Base-by-base conservation (phyloP, 805 yeast species). In the Candida railenensis region DNA sequence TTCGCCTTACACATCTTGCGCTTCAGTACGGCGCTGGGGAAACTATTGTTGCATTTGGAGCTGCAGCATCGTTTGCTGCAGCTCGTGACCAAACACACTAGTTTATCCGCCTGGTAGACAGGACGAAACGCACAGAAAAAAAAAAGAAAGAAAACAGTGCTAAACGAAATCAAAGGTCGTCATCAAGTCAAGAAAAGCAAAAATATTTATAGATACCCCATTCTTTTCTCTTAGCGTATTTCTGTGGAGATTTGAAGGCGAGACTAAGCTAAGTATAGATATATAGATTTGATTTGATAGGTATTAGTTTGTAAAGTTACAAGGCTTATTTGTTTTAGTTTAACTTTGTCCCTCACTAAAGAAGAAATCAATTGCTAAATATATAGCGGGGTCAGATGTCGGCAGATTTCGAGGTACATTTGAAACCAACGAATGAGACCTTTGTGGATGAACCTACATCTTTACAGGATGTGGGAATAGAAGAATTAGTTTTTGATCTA, bases 381-480 rank as follows among this genome's bases (percentile, higher is more conserved):
- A 14, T 34, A 7, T 36, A 18, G 40, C 28, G 40, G 40, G 40
- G 43, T 36, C 18, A 15, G 18, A 40, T 40, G 43, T 22, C 45
- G 11, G 32, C 16, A n/a, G 39, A 20, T 7, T 14, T 39, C 4
- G 76, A 70, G 25, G 57, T 71, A 21, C 73, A 70, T 40, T 62
- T 71, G 48, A 71, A 71, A 46, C 60, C 61, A 18, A 59, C 65
- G 3, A 64, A 58, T 41, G 71, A 69, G 51, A 70, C 77, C 15
- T 71, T 72, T 55, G 67, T 62, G 33, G 76, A 72, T 53, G 74
- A 62, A 22, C 76, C 77, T 2, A 47, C 42, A 21, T 52, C 58
- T 37, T 51, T 68, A 4, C 67, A 61, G 3, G 76, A 69, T 40
- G 65, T 69, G 18, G 49, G 53, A 32, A 46, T 65, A 16, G 61